These are phyloP conservation scores for Chlorophyllum brunneum DNA, from an alignment of 768 basidiomycete genomes.

Conservation along the genomic window DNA sequence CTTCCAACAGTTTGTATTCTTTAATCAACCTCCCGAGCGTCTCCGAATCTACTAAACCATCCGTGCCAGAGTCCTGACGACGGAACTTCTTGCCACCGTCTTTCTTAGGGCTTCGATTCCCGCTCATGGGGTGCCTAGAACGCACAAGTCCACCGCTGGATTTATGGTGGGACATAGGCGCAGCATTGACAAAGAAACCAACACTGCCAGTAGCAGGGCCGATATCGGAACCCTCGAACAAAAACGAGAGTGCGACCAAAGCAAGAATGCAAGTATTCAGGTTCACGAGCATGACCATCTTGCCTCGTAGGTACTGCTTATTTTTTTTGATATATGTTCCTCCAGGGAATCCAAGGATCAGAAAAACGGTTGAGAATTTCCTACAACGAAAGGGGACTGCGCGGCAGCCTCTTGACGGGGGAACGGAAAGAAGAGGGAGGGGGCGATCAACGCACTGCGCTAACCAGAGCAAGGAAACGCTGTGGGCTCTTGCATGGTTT, in stretches of 20 bases:
- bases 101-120: no score
- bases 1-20: neutral
- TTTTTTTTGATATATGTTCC: no score
- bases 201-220: neutral
- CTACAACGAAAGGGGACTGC: conserved; percentile 6
- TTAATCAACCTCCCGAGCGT: neutral
- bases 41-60: neutral
- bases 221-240: neutral
- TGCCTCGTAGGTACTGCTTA: no score
- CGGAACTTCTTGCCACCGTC: neutral
- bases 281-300: neutral
- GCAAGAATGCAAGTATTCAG: neutral
- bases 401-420: neutral
- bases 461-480: conserved; percentile 5
- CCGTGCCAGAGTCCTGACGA: neutral
- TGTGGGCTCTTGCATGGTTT: neutral
- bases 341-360: neutral
- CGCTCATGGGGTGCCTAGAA: no score
- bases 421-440: neutral
- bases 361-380: neutral
- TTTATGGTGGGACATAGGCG: neutral
- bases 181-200: neutral
- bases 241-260: neutral
- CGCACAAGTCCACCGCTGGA: neutral
- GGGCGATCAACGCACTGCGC: conserved; percentile 6